A percentile compares a stretch with the other conserved stretches of the same genome.
These are phyloP conservation scores for Escallonia herrerae DNA, from an alignment of 129 eudicot species.

Conservation along the genomic window DNA sequence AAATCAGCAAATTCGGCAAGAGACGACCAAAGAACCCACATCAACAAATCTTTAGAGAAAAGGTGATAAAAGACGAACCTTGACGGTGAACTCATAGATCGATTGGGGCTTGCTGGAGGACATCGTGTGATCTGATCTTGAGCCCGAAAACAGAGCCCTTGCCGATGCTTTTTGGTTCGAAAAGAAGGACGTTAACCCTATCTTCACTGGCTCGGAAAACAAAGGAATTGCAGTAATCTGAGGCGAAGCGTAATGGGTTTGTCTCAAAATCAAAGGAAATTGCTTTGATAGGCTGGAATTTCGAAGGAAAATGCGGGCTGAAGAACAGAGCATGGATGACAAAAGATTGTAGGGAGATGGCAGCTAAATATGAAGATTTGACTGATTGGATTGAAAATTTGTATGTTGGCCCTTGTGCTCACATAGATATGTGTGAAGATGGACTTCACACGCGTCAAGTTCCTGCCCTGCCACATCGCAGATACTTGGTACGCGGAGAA, in stretches of 20 bases:
- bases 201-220: conserved; percentile 15
- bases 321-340: conserved; percentile 26
- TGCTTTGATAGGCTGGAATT: conserved; percentile 6
- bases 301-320: conserved; percentile 22
- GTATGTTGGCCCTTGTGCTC: background rate
- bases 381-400: no score
- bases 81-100: conserved; percentile 77
- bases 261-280: conserved; percentile 7
- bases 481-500: no score
- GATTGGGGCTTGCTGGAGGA: conserved; percentile 61
- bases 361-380: background rate
- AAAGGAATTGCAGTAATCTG: conserved; percentile 15
- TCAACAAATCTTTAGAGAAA: background rate
- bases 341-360: background rate
- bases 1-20: no score
- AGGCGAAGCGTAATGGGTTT: conserved; percentile 19
- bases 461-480: background rate
- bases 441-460: background rate
- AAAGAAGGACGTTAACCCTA: conserved; percentile 16
- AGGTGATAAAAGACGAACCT: conserved; percentile 32
- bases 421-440: background rate
- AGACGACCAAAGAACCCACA: no score
- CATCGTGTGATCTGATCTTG: conserved; percentile 44
- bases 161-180: background rate
- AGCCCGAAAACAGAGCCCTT: conserved; percentile 17